These are phyloP conservation scores for Marsdenia floribunda DNA, from an alignment of 257 asterid genomes.

Conservation along the genomic window DNA sequence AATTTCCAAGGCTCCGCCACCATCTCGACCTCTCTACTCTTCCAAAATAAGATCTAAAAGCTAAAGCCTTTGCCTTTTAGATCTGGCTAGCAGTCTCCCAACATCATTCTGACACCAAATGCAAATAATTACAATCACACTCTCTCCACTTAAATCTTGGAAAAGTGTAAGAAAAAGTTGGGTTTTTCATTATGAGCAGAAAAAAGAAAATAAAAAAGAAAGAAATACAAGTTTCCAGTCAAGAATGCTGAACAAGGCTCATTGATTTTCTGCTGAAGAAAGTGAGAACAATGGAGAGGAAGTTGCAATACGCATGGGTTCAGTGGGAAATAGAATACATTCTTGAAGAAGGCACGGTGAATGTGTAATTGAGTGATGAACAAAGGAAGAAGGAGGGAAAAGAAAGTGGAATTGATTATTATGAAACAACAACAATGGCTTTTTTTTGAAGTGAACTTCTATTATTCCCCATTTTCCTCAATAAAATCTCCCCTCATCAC, in stretches of 20 bases:
- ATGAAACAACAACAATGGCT: no score
- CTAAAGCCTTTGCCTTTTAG: constrained; percentile 30
- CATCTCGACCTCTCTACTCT: constrained; percentile 42
- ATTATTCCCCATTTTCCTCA: no score
- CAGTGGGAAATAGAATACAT: constrained; percentile 10
- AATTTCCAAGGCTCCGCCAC: constrained; percentile 88
- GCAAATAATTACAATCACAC: not conserved
- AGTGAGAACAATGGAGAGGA: constrained; percentile 26
- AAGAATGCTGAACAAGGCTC: constrained; percentile 15
- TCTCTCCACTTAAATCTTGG: not conserved
- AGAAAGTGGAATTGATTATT: no score
- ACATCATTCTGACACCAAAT: constrained; percentile 2
- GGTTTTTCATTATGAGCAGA: constrained; percentile 2
- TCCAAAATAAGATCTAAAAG: constrained; percentile 25
- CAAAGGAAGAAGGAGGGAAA: no score
- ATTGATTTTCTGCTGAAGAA: constrained; percentile 27
- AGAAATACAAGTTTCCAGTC: constrained; percentile 8
- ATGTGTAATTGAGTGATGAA: no score
- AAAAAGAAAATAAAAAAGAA: no score
- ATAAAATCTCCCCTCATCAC: no score
- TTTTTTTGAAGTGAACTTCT: no score
- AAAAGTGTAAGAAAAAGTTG: constrained; percentile 1
- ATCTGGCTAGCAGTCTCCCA: constrained; percentile 32
- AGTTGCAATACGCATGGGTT: constrained; percentile 24
- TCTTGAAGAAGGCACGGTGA: constrained; percentile 13